Base-by-base conservation (phyloP, 371 early-diverging fungal species). In the Mucor indicus region DNA sequence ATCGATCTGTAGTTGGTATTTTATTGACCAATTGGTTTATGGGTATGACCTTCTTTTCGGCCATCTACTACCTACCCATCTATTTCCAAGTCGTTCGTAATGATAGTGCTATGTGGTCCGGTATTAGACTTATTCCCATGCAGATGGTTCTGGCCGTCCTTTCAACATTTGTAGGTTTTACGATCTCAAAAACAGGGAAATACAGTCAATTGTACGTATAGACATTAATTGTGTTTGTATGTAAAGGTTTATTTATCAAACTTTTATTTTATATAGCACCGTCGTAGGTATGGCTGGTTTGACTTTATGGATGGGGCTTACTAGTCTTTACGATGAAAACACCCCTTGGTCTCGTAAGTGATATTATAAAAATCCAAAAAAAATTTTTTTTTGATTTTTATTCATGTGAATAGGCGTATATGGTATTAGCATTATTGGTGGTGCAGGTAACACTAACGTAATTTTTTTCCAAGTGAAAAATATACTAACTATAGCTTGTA, bases 21-120 rank as follows among this genome's bases (percentile, higher is more conserved):
- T 60, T 76, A 40, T 31, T 57, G 0, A 59, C 72, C 9, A 79
- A 78, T 11, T 75, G 81, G 52, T 82, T 77, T 44, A 67, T 81
- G 47, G 74, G 83, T 5, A 64, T 73, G 33, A 54, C 72, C 0
- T 86, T 82, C 57, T 84, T 69, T 46, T 55, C 68, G 29, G 68
- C 73, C 0, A 54, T 81, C 5, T 85, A 75, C 45, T 80, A 78
- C 32, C 52, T 87, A 0, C 93, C 94, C 12, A 67, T 89, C 8
- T 93, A 85, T 64, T 89, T 88, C 67, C 89, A 87, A 53, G 80
- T 90, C 29, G 89, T 90, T 9, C 62, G 62, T 27, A 65, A 66
- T 7, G 68, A 73, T 33, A 46, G 53, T 13, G 80, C 84, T 20
- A 83, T 72, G 36, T 69, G 69, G 64, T 77, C 77, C 0, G 84